phyloP scores from a whole-genome alignment of 495 filamentous ascomycete genomes.

The Hypoxylon fuscum region DNA sequence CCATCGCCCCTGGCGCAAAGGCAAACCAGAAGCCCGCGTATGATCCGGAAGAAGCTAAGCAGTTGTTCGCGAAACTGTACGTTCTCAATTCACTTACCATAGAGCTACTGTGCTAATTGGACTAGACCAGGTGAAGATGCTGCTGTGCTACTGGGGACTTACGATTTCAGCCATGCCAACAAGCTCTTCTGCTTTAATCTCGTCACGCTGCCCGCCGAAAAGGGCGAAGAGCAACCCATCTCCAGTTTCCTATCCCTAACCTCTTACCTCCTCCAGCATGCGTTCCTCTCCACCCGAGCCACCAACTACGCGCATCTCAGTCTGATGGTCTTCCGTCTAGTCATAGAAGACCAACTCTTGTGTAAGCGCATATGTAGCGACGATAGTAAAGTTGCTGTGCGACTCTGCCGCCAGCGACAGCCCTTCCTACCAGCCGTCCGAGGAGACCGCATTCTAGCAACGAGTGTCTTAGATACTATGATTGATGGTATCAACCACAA shows the following conservation, averaged over 20 bases:
- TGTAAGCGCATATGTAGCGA: conserved; percentile 88
- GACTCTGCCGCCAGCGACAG: conserved; percentile 88
- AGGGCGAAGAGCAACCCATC: conserved; percentile 78
- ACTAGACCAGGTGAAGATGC: conserved; percentile 79
- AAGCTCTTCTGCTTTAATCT: conserved; percentile 93
- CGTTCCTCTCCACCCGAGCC: conserved; percentile 80
- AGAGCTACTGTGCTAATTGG: conserved; percentile 39
- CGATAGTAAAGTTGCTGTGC: conserved; percentile 76
- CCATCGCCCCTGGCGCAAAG: conserved; percentile 73
- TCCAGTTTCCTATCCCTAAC: conserved; percentile 85
- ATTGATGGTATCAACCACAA: conserved; percentile 95
- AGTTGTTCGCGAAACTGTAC: conserved; percentile 72
- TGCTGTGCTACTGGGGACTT: conserved; percentile 81
- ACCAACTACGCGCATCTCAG: conserved; percentile 84
- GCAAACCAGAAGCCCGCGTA: conserved; percentile 65
- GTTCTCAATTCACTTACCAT: conserved; percentile 20
- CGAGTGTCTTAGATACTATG: conserved; percentile 83
- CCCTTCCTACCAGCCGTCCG: conserved; percentile 83
- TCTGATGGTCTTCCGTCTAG: conserved; percentile 82
- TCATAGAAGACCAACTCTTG: conserved; percentile 85
- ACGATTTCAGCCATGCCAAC: conserved; percentile 94
- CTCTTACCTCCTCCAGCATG: conserved; percentile 93
- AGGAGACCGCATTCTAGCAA: conserved; percentile 74
- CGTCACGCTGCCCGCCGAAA: conserved; percentile 69
- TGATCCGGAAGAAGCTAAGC: conserved; percentile 77